phyloP scores from a whole-genome alignment of 1,284 basidiomycete species.

The Lentinula novae-zelandiae region DNA sequence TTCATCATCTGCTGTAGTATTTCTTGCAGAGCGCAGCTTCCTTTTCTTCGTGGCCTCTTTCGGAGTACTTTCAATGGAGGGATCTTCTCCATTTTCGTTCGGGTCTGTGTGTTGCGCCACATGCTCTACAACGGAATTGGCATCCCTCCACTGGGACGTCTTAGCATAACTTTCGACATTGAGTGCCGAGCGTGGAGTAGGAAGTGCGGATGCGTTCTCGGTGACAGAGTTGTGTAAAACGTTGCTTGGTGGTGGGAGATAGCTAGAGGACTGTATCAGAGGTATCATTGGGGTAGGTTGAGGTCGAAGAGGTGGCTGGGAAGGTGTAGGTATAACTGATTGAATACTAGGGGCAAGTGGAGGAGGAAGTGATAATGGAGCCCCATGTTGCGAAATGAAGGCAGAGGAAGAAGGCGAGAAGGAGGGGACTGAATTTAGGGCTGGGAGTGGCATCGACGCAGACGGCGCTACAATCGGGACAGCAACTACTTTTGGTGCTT shows the following conservation, averaged over 20 bases:
- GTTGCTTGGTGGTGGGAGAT: not conserved
- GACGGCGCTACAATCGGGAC: slow-evolving; percentile 6
- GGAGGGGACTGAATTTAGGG: slow-evolving; percentile 20
- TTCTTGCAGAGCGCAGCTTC: slow-evolving; percentile 15
- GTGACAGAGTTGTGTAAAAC: not conserved
- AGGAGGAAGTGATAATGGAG: not conserved
- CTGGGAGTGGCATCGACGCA: slow-evolving; percentile 14
- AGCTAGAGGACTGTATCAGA: not conserved
- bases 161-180: slow-evolving; percentile 3
- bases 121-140: not conserved
- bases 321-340: not conserved
- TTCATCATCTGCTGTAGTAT: slow-evolving; percentile 17
- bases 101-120: not conserved
- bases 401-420: not conserved
- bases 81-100: not conserved
- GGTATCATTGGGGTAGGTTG: not conserved
- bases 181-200: not conserved
- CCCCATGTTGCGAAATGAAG: not conserved
- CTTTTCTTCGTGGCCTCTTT: slow-evolving; percentile 13
- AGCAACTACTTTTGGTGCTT: not conserved
- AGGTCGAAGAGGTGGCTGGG: not conserved
- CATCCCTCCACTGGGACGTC: not conserved
- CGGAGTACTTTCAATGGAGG: not conserved
- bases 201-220: not conserved
- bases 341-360: not conserved